Conservation (phyloP, 352 stramenopile genomes). For the Blastocystis hominis region DNA sequence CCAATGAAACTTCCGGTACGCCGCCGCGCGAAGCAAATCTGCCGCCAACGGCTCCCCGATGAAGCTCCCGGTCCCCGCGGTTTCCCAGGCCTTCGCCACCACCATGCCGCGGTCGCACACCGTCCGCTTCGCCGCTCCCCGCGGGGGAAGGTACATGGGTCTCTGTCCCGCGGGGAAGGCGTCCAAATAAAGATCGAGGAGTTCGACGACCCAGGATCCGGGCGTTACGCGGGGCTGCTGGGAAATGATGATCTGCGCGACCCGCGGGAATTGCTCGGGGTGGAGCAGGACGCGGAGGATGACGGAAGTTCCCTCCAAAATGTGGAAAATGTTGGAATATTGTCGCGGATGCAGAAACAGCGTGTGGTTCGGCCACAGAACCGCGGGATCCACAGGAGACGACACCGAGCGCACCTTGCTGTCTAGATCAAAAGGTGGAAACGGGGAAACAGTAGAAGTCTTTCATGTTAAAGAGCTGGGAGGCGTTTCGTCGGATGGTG, state of each 20-base stretch:
- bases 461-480: neutral
- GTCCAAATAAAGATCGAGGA: neutral
- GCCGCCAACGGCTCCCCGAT: conserved; percentile 1
- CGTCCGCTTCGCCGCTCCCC: neutral
- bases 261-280: conserved; percentile 5
- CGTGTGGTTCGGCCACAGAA: neutral
- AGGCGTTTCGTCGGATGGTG: neutral
- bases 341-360: neutral
- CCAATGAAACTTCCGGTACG: neutral
- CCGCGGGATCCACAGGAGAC: neutral
- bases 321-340: conserved; percentile 1
- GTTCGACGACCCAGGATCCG: neutral
- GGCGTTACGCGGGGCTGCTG: neutral
- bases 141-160: neutral
- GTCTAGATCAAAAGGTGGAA: neutral
- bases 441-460: neutral
- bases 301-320: neutral
- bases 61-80: neutral
- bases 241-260: neutral
- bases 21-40: conserved; percentile 11
- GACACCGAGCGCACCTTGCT: neutral
- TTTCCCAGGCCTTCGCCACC: neutral
- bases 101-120: neutral
- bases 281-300: neutral
- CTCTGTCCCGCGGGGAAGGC: neutral